Base-by-base conservation (phyloP, 2,329 filamentous ascomycete genomes). In the Exophiala mesophila region DNA sequence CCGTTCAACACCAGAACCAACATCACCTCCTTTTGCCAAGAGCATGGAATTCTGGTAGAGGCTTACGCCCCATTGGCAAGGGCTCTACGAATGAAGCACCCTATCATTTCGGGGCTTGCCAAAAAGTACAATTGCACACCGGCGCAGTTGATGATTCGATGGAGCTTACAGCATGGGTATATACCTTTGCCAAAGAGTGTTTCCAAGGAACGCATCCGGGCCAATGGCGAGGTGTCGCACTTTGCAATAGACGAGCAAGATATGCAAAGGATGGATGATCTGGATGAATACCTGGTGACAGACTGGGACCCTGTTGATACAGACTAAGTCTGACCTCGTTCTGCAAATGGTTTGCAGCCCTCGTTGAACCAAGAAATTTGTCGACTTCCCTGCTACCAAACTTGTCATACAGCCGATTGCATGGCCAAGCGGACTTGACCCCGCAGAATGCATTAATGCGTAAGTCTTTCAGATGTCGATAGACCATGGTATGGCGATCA, bases 41-140 rank as follows among this genome's bases (percentile, higher is more conserved):
- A 76, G 47, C 69, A 89, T 50, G 67, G 70, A 26, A 88, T 92
- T 44, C 66, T 82, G 0, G 73, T 92, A 2, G 80, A 92, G 63
- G 86, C 87, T 0, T 94, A 92, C 53, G 85, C 85, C 5, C 87
- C 87, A 4, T 73, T 92, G 2, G 85, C 80, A 3, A 73, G 83
- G 37, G 85, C 77, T 1, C 69, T 82, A 63, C 72, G 83, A 13
- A 83, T 92, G 74, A 73, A 70, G 35, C 77, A 92, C 54, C 76
- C 78, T 0, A 74, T 69, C 2, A 76, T 92, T 50, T 62, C 73
- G 2, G 62, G 70, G 10, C 59, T 92, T 18, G 72, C 82, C 3
- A 72, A 75, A 56, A 83, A 84, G 60, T 86, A 92, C 63, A 64
- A 62, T 0, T 86, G 82, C 59, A 82, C 80, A 0, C 76, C 81